Percentiles rank a stretch among this genome's conserved stretches.
These are phyloP conservation scores for Penicillium paxilli DNA, from an alignment of 495 filamentous ascomycete species.

Conservation along the genomic window DNA sequence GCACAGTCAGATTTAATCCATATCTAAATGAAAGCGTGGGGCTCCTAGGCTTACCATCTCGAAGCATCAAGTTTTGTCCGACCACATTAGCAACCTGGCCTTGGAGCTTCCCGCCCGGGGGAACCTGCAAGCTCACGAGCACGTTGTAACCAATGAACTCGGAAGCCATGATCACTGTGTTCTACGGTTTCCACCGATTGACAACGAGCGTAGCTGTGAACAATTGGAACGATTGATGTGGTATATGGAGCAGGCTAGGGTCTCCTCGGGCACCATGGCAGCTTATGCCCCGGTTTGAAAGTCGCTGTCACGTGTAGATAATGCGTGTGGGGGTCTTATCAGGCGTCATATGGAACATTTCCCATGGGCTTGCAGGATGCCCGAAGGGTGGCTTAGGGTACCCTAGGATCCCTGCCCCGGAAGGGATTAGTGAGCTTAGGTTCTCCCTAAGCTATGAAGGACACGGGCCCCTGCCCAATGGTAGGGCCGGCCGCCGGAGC, in stretches of 20 bases:
- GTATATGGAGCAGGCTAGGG: background rate
- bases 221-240: background rate
- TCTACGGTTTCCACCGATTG: background rate
- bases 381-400: too few species aligned
- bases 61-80: constrained; percentile 71
- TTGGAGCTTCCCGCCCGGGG: constrained; percentile 63
- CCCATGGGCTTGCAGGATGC: too few species aligned
- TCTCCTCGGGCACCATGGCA: background rate
- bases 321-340: background rate
- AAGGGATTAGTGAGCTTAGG: too few species aligned
- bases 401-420: too few species aligned
- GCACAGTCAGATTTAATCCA: background rate
- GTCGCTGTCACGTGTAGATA: background rate
- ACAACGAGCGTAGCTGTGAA: constrained; percentile 9
- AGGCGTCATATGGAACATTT: background rate
- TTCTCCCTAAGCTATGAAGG: too few species aligned
- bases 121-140: constrained; percentile 68
- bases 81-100: constrained; percentile 75
- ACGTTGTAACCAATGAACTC: constrained; percentile 81
- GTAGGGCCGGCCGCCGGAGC: too few species aligned
- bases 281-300: too few species aligned
- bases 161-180: constrained; percentile 51
- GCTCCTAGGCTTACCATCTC: constrained; percentile 62
- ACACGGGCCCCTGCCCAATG: too few species aligned
- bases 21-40: background rate